These are phyloP conservation scores for Torulaspora franciscae DNA, from an alignment of 805 yeast genomes.

Conservation along the genomic window DNA sequence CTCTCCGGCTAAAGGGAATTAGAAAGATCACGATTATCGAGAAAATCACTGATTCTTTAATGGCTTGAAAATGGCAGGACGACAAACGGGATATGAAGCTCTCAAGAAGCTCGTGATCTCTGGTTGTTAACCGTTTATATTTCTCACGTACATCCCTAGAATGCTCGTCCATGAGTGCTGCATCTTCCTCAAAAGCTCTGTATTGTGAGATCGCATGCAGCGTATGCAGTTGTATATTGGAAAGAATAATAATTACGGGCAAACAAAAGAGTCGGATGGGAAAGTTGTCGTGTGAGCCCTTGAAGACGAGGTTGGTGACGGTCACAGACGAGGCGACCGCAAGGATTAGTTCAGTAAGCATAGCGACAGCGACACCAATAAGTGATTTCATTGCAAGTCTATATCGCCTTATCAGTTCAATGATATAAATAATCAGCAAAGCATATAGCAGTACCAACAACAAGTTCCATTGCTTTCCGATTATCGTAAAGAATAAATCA, in stretches of 20 bases:
- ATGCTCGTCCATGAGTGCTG: neutral
- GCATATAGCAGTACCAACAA: neutral
- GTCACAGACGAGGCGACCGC: slow-evolving; percentile 15
- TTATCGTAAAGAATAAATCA: slow-evolving; percentile 5
- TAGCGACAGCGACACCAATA: slow-evolving; percentile 16
- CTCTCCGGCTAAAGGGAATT: slow-evolving; percentile 36
- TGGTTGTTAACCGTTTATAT: slow-evolving; percentile 11
- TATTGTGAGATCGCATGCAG: slow-evolving; percentile 12
- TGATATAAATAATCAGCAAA: slow-evolving; percentile 1
- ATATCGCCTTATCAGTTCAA: slow-evolving; percentile 4
- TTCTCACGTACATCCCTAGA: neutral
- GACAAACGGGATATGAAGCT: slow-evolving; percentile 35
- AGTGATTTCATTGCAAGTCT: slow-evolving; percentile 15
- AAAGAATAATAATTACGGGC: slow-evolving; percentile 11
- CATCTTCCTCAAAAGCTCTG: slow-evolving; percentile 15
- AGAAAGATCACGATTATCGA: slow-evolving; percentile 32
- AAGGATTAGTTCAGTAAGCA: slow-evolving; percentile 12
- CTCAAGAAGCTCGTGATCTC: slow-evolving; percentile 33
- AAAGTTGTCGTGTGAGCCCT: slow-evolving; percentile 13
- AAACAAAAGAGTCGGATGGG: slow-evolving; percentile 16
- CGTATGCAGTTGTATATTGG: slow-evolving; percentile 7
- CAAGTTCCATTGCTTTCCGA: neutral
- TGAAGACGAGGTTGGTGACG: slow-evolving; percentile 17
- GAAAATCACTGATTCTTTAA: slow-evolving; percentile 4
- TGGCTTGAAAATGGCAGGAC: slow-evolving; percentile 6